phyloP scores from a whole-genome alignment of 805 yeast species.

The Pichia occidentalis region DNA sequence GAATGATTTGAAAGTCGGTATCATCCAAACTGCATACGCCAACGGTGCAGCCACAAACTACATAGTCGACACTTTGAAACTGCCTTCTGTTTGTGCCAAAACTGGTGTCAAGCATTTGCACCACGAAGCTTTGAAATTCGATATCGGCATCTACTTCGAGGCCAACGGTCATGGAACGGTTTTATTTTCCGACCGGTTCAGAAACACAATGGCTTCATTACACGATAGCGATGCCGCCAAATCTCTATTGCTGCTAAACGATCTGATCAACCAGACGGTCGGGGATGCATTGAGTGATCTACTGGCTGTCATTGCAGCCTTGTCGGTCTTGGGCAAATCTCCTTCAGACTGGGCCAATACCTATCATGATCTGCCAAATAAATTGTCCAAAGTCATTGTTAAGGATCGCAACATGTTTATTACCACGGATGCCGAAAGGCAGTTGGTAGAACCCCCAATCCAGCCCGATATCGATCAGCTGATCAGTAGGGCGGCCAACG shows the following conservation, averaged over 20 bases:
- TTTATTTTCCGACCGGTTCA: conserved; percentile 54
- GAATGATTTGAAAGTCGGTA: conserved; percentile 47
- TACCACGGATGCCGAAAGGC: conserved; percentile 88
- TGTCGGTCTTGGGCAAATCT: conserved; percentile 36
- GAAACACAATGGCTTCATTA: conserved; percentile 35
- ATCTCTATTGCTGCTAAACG: conserved; percentile 53
- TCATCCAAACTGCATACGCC: conserved; percentile 97
- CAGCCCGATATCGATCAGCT: conserved; percentile 65
- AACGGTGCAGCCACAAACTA: conserved; percentile 85
- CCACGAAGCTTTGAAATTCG: conserved; percentile 80
- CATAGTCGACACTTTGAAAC: conserved; percentile 48
- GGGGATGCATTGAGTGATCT: conserved; percentile 97
- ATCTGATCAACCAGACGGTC: conserved; percentile 90
- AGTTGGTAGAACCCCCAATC: conserved; percentile 62
- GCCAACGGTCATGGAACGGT: conserved; percentile 99
- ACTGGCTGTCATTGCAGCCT: conserved; percentile 64
- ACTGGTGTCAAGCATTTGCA: conserved; percentile 97
- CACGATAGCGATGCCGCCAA: conserved; percentile 44
- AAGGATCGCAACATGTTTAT: conserved; percentile 71
- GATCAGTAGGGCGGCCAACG: conserved; percentile 44
- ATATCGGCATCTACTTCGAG: conserved; percentile 91
- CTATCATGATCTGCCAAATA: conserved; percentile 83
- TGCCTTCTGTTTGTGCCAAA: conserved; percentile 83
- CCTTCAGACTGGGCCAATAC: conserved; percentile 70
- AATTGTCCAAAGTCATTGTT: conserved; percentile 73